Base-by-base conservation (phyloP, 2,329 filamentous ascomycete species). In the Hypoxylon sp. region DNA sequence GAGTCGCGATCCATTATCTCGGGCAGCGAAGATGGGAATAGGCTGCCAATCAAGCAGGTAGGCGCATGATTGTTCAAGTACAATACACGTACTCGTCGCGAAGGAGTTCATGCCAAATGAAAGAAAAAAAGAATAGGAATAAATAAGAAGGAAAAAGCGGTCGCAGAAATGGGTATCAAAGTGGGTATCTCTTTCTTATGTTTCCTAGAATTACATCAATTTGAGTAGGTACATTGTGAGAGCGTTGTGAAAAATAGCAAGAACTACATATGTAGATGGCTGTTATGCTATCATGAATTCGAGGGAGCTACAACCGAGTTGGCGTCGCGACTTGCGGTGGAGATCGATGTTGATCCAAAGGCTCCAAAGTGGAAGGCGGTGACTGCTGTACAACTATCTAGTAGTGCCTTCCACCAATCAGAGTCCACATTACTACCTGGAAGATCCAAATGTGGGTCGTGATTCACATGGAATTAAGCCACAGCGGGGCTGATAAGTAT, bases 1-100 rank as follows among this genome's bases (percentile, higher is more conserved):
- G 51, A 63, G 52, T 72, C 63, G 65, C 73, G 73, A 71, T 77
- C 73, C 68, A 72, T 71, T n/a, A 63, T 70, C 39, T 58, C 48
- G 37, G 26, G 29, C 42, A 39, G 55, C 47, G 33, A 67, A 35
- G 61, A 64, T 33, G 39, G 46, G 47, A 56, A 62, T n/a, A 14
- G 17, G 59, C 5, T 59, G 35, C 37, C 55, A 68, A 52, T 74
- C 55, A 75, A 57, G 66, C 69, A 44, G 51, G 48, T 19, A 67
- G 51, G 66, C 67, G 65, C 58, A 70, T 67, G 47, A 35, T 69
- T 42, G 62, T 58, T 48, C 22, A 24, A 42, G 42, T 61, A 44
- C 22, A 61, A 55, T 61, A 52, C 44, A 48, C 51, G 59, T 61
- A 26, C 52, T 56, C 29, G 68, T 68, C 58, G 52, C 42, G 54